Conservation (phyloP, 1,139 yeast genomes). For the Suhomyces chickasaworum region DNA sequence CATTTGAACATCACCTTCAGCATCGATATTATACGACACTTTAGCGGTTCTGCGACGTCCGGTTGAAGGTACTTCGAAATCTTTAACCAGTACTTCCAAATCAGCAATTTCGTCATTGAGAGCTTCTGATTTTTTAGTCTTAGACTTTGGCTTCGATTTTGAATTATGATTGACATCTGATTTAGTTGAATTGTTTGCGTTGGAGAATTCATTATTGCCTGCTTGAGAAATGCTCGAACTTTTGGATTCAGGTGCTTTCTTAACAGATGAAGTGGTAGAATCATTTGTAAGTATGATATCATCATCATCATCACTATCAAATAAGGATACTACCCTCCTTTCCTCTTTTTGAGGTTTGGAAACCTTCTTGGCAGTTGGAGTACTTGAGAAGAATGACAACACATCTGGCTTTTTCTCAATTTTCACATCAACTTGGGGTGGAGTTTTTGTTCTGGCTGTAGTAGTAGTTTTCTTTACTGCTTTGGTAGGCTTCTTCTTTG, state of each 20-base stretch:
- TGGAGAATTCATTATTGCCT: background rate
- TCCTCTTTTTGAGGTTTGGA: conserved; percentile 15
- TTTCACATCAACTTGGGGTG: conserved; percentile 9
- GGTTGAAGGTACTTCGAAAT: conserved; percentile 12
- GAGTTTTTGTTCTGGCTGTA: conserved; percentile 1
- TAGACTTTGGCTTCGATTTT: background rate
- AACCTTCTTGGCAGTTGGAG: conserved; percentile 10
- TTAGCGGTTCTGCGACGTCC: conserved; percentile 10
- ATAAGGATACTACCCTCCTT: conserved; percentile 21
- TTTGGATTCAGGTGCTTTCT: conserved; percentile 1
- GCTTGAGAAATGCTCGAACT: background rate
- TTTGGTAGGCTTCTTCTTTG: conserved; percentile 16
- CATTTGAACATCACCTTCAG: conserved; percentile 9
- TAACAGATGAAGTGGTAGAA: conserved; percentile 5
- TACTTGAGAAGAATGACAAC: conserved; percentile 23
- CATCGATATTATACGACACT: conserved; percentile 8
- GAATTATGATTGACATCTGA: background rate
- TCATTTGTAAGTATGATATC: conserved; percentile 15
- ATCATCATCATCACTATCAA: conserved; percentile 42
- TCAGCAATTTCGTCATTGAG: conserved; percentile 28
- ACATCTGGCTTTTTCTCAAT: conserved; percentile 19
- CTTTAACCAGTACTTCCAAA: conserved; percentile 16
- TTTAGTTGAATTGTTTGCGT: background rate
- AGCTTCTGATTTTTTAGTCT: conserved; percentile 11
- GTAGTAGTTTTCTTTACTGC: conserved; percentile 5